phyloP scores from a whole-genome alignment of 257 asterid genomes.

The Echites panduratus region DNA sequence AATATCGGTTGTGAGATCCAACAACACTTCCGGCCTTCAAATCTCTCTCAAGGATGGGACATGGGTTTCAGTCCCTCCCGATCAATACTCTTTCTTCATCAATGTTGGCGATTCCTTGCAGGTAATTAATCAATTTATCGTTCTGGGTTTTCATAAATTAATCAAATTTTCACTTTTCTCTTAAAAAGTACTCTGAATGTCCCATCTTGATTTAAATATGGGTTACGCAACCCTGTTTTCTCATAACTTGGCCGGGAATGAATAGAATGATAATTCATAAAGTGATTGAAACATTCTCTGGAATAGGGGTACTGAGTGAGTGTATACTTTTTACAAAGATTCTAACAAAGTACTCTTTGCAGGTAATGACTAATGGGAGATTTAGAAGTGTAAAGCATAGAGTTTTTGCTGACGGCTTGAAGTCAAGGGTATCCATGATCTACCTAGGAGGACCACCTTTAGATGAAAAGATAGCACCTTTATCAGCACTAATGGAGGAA shows the following conservation, averaged over 20 bases:
- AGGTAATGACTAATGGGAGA: conserved; percentile 62
- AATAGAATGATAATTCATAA: conserved; percentile 23
- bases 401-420: conserved; percentile 34
- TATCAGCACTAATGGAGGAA: conserved; percentile 37
- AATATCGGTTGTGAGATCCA: conserved; percentile 28
- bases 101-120: conserved; percentile 33
- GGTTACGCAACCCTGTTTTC: too few species aligned
- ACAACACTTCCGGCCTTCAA: conserved; percentile 28
- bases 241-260: too few species aligned
- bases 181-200: too few species aligned
- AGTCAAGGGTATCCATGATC: conserved; percentile 54
- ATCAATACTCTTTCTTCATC: conserved; percentile 24
- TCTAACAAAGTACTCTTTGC: conserved; percentile 4
- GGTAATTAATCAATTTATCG: conserved; percentile 10
- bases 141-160: background rate
- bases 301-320: background rate
- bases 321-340: background rate
- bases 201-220: too few species aligned
- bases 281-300: background rate
- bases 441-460: conserved; percentile 65
- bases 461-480: conserved; percentile 39
- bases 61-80: conserved; percentile 32
- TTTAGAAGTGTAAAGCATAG: conserved; percentile 62
- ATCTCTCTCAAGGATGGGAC: conserved; percentile 23
- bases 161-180: too few species aligned